phyloP scores from a whole-genome alignment of 208 protist species.

The Angomonas deanei region DNA sequence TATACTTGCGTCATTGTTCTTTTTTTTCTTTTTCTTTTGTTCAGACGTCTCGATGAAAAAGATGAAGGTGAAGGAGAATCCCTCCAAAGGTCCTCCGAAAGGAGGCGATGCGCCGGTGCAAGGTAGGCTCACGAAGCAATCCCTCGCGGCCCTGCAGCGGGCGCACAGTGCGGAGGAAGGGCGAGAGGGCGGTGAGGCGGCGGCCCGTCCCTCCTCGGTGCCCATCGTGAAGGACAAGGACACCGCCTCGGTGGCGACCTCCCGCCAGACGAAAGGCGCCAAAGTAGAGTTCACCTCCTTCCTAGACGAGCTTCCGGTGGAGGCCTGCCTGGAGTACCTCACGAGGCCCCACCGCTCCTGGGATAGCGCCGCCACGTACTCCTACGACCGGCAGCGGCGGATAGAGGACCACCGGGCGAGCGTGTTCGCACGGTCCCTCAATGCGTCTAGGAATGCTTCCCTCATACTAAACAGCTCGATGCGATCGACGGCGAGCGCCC shows the following conservation, averaged over 20 bases:
- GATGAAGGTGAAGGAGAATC: not conserved
- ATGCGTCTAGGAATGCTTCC: conserved; percentile 28
- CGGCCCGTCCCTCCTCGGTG: not conserved
- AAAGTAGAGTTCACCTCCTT: conserved; percentile 39
- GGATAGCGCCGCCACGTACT: conserved; percentile 49
- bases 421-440: conserved; percentile 45
- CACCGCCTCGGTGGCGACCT: conserved; percentile 1
- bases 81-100: too few relatives aligned
- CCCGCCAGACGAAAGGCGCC: not conserved
- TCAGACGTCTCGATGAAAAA: not conserved
- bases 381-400: conserved; percentile 27
- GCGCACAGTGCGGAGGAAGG: not conserved
- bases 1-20: not conserved
- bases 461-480: conserved; percentile 23
- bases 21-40: conserved; percentile 6
- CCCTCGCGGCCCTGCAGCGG: not conserved
- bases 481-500: conserved; percentile 18
- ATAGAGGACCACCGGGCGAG: conserved; percentile 37
- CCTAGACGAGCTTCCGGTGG: conserved; percentile 63
- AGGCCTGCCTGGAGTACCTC: conserved; percentile 83
- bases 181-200: not conserved
- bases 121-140: conserved; percentile 3
- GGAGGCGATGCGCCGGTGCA: not conserved
- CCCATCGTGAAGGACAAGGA: not conserved
- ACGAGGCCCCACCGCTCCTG: conserved; percentile 84